Conservation (phyloP, 73 alveolate species). For the Urostyla sp. region DNA sequence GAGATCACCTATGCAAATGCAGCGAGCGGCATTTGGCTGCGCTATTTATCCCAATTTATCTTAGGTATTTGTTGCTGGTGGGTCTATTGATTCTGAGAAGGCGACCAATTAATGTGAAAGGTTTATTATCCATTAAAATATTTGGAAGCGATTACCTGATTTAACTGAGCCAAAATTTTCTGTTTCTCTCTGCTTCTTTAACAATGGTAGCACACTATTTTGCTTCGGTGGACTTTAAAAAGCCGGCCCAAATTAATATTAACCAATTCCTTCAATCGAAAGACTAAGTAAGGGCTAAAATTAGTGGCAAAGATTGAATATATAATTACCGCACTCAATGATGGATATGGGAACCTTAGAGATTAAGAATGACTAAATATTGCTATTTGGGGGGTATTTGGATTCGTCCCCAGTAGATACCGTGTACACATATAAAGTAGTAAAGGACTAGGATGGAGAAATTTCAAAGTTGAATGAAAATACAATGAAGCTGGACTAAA, state of each 20-base stretch:
- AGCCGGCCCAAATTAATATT: neutral
- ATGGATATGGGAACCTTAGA: slow-evolving; percentile 47
- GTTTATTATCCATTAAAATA: slow-evolving; percentile 11
- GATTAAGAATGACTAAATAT: slow-evolving; percentile 14
- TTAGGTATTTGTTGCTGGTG: slow-evolving; percentile 40
- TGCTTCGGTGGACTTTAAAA: slow-evolving; percentile 40
- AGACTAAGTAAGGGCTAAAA: slow-evolving; percentile 31
- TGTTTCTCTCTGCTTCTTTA: slow-evolving; percentile 41
- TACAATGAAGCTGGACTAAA: neutral
- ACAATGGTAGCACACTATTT: slow-evolving; percentile 43
- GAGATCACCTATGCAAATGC: neutral
- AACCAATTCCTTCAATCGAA: slow-evolving; percentile 7
- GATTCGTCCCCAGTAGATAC: neutral
- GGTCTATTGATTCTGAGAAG: neutral
- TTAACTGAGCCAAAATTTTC: slow-evolving; percentile 30
- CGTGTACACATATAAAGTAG: slow-evolving; percentile 14
- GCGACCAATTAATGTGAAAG: slow-evolving; percentile 51
- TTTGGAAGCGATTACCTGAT: slow-evolving; percentile 50
- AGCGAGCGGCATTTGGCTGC: slow-evolving; percentile 46
- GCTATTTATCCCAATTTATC: slow-evolving; percentile 28
- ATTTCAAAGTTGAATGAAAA: neutral
- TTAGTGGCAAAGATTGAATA: slow-evolving; percentile 1
- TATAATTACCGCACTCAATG: neutral
- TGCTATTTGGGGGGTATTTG: slow-evolving; percentile 38
- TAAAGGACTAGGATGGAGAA: neutral